A percentile compares a stretch with the other conserved stretches of the same genome.
These are phyloP conservation scores for Collybiopsis confluens DNA, from an alignment of 768 basidiomycete genomes.

Conservation along the genomic window DNA sequence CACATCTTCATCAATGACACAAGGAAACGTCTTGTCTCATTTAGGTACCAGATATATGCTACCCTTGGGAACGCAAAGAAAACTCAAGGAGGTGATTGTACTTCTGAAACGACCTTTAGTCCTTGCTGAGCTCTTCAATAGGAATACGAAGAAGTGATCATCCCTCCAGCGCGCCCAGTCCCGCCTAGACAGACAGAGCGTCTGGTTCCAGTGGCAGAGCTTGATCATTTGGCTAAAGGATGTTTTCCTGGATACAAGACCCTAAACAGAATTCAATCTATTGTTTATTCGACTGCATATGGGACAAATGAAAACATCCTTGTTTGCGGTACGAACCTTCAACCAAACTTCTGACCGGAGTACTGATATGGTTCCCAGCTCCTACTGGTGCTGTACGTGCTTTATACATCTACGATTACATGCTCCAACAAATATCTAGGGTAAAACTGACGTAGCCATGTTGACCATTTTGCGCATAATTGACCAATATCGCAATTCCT, in stretches of 20 bases:
- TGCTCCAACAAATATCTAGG: constrained; percentile 40
- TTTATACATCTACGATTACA: constrained; percentile 9
- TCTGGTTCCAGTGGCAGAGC: constrained; percentile 63
- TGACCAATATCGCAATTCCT: constrained; percentile 51
- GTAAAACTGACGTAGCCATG: constrained; percentile 99
- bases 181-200: constrained; percentile 72
- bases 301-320: constrained; percentile 96
- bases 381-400: constrained; percentile 91
- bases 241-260: constrained; percentile 85
- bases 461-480: constrained; percentile 87
- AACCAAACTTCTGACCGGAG: constrained; percentile 3
- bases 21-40: constrained; percentile 66
- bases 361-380: constrained; percentile 41
- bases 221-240: constrained; percentile 72
- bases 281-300: constrained; percentile 91
- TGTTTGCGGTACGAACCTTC: constrained; percentile 64
- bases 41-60: constrained; percentile 75
- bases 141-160: constrained; percentile 85
- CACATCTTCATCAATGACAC: constrained; percentile 52
- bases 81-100: constrained; percentile 56
- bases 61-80: constrained; percentile 76
- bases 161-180: constrained; percentile 79
- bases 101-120: neutral
- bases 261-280: constrained; percentile 93
- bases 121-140: constrained; percentile 25